Base-by-base conservation (phyloP, 2,329 filamentous ascomycete genomes). In the Cyclaneusma minus region DNA sequence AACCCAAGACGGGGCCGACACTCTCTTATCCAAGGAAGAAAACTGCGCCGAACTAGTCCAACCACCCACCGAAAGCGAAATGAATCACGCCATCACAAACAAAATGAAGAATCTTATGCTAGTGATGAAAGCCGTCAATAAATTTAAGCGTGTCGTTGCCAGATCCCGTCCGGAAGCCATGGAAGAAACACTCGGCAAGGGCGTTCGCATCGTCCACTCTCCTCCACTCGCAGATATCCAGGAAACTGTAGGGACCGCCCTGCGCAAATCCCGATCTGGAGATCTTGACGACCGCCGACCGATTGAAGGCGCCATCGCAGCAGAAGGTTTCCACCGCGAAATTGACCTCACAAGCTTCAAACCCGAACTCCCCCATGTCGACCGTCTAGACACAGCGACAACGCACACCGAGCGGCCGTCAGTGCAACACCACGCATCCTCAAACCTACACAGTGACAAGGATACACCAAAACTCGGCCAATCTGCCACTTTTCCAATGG, bases 41-140 rank as follows among this genome's bases (percentile, higher is more conserved):
- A 98, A 98, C 40, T 91, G 81, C 22, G 68, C 76, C 7, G 65
- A 84, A 36, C 57, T 83, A 10, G 62, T 95, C 16, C 81, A 84
- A 34, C 68, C 74, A 4, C 87, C 87, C 1, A 95, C 87, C 30
- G 80, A 89, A 39, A 73, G 85, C 29, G 89, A 98, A 52, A 68
- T 94, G 44, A 83, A 83, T 41, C 72, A 78, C 36, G 89, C 89
- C 9, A 91, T 95, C 36, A 95, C 89, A 3, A 70, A 69, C 13
- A 91, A 84, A 44, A 84, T 95, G 66, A 75, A 75, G 32, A 77
- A 89, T 44, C 62, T 95, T 3, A 60, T 95, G 30, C 81, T 74
- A 27, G 81, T 95, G 37, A 79, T 95, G 61, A 89, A 82, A 67
- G 89, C 85, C 4, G 87, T 91, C 21, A 74, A 77, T 35, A 80